Evolutionary conservation across 129 eudicot species (phyloP).

Genomic region (Lonicera japonica): DNA sequence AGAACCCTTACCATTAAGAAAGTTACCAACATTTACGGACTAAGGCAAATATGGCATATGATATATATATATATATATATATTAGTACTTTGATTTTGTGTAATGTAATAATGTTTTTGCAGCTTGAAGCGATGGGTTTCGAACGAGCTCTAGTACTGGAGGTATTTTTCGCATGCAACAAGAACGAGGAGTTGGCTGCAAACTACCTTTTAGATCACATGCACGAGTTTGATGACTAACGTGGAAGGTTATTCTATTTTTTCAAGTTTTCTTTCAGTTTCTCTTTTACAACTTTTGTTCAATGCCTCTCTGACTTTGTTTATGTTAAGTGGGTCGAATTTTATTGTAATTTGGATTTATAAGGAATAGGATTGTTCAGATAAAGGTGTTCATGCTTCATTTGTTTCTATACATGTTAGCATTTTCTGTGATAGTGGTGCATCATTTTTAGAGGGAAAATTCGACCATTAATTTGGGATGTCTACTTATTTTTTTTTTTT

Average conservation of each 20-base stretch:
- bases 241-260: not conserved
- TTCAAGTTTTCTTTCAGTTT: not conserved
- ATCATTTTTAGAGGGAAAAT: no score
- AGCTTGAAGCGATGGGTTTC: constrained; percentile 75
- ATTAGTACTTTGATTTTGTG: not conserved
- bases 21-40: no score
- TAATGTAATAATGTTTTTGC: constrained; percentile 1
- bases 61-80: no score
- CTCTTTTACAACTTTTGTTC: not conserved
- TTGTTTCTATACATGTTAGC: no score
- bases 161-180: constrained; percentile 69
- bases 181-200: constrained; percentile 65
- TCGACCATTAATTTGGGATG: no score
- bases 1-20: no score
- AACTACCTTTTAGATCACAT: constrained; percentile 60
- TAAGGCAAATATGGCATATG: no score
- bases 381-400: no score
- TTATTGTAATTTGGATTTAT: not conserved
- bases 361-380: no score
- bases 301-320: not conserved
- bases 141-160: constrained; percentile 50
- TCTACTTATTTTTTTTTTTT: no score
- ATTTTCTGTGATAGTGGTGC: no score
- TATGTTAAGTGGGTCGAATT: not conserved
- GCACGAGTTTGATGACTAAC: constrained; percentile 51